Percentiles rank a stretch among this genome's conserved stretches.
Conservation (phyloP, 2,329 filamentous ascomycete genomes). For the Fusarium sp. region DNA sequence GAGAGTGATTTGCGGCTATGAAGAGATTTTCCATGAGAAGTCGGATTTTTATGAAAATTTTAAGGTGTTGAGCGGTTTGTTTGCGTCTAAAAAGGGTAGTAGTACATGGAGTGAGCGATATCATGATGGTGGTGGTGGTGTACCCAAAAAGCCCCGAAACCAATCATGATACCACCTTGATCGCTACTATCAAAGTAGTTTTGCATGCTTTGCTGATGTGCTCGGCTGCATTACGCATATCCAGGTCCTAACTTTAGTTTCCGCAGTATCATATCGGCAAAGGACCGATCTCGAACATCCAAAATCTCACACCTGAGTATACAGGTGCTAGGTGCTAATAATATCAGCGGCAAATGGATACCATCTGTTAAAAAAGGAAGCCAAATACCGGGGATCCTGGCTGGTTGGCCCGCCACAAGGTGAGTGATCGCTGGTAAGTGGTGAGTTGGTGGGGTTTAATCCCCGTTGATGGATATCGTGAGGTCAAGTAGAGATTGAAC, state of each 20-base stretch:
- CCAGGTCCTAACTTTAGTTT: constrained; percentile 8
- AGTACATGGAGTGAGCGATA: constrained; percentile 26
- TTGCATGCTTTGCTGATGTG: constrained; percentile 19
- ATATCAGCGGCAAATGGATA: constrained; percentile 26
- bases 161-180: constrained; percentile 25
- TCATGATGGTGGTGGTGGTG: constrained; percentile 31
- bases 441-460: constrained; percentile 43
- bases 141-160: constrained; percentile 9
- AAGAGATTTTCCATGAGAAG: not conserved
- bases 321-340: constrained; percentile 25
- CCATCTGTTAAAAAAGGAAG: too few relatives aligned
- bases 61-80: constrained; percentile 11
- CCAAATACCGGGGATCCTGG: constrained; percentile 35
- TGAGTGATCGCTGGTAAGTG: constrained; percentile 39
- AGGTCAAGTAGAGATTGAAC: constrained; percentile 44
- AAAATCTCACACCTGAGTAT: not conserved
- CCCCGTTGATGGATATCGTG: constrained; percentile 23
- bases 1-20: not conserved
- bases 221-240: constrained; percentile 11
- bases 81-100: constrained; percentile 1
- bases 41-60: not conserved
- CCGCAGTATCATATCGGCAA: constrained; percentile 20
- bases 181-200: constrained; percentile 3
- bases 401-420: constrained; percentile 41
- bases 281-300: constrained; percentile 29